phyloP scores from a whole-genome alignment of 148 eudicot species.

The Fallopia convolvulus region DNA sequence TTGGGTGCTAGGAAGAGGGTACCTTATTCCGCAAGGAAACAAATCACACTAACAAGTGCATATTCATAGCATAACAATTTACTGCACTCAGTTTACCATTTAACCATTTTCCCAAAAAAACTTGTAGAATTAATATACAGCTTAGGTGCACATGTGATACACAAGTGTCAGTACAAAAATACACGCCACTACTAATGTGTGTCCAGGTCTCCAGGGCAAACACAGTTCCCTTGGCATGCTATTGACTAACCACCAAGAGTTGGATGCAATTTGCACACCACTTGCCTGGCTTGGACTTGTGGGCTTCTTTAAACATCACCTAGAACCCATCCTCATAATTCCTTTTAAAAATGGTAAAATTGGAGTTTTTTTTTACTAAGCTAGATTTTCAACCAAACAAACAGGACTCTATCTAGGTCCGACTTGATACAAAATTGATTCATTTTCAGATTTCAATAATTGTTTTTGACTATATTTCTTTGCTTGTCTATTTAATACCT shows the following conservation, averaged over 20 bases:
- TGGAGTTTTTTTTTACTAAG: not conserved
- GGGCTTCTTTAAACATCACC: not conserved
- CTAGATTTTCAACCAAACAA: not conserved
- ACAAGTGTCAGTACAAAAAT: not conserved
- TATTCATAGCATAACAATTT: not conserved
- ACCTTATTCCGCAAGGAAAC: not conserved
- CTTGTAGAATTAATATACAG: not conserved
- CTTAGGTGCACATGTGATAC: not conserved
- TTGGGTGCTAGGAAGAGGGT: not conserved
- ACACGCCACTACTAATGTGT: not conserved
- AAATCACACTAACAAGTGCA: not conserved
- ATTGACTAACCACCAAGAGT: not conserved
- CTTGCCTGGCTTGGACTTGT: not conserved
- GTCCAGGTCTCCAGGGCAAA: not conserved
- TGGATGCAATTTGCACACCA: not conserved
- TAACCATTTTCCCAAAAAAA: not conserved
- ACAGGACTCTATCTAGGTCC: not conserved
- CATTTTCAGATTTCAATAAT: not conserved
- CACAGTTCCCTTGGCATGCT: not conserved
- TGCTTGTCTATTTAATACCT: not conserved
- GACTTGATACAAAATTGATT: not conserved
- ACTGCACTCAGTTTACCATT: not conserved
- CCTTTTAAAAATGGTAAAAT: not conserved
- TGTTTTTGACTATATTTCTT: not conserved
- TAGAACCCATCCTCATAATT: not conserved